Evolutionary conservation across 208 protist species (phyloP).

Genomic region (Trypanosoma platydactyli): DNA sequence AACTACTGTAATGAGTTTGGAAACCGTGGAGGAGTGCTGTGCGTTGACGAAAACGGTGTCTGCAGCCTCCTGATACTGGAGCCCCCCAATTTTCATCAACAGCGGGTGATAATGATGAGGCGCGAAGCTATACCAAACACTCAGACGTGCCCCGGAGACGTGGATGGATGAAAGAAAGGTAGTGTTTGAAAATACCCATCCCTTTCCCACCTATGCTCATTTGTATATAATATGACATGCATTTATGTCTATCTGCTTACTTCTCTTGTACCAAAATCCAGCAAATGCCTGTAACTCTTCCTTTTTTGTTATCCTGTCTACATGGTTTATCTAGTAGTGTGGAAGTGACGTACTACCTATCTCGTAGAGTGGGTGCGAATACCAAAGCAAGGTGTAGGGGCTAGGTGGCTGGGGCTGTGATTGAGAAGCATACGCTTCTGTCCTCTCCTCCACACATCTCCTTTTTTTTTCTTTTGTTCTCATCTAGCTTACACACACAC

Average conservation of each 20-base stretch:
- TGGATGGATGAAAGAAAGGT: conserved; percentile 10
- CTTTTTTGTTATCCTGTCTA: too few relatives aligned
- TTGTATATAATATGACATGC: background rate
- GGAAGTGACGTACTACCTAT: too few relatives aligned
- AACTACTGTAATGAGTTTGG: conserved; percentile 99
- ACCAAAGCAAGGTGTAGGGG: too few relatives aligned
- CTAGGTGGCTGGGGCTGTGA: too few relatives aligned
- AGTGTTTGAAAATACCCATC: background rate
- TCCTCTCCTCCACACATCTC: too few relatives aligned
- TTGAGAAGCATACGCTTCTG: too few relatives aligned
- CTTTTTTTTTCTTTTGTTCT: too few relatives aligned
- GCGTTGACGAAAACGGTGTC: conserved; percentile 95
- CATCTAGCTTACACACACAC: too few relatives aligned
- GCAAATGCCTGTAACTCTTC: too few relatives aligned
- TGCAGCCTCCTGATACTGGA: conserved; percentile 94
- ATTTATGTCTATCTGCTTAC: background rate
- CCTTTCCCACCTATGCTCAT: background rate
- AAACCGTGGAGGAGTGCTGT: conserved; percentile 99
- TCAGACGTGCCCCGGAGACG: conserved; percentile 6
- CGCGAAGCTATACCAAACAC: conserved; percentile 37
- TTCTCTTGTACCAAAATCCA: too few relatives aligned
- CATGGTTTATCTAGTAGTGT: too few relatives aligned
- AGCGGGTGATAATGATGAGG: conserved; percentile 66
- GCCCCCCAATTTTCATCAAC: conserved; percentile 74
- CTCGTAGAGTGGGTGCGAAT: too few relatives aligned